phyloP scores from a whole-genome alignment of 2,329 filamentous ascomycete genomes.

The Fusarium beomiforme region DNA sequence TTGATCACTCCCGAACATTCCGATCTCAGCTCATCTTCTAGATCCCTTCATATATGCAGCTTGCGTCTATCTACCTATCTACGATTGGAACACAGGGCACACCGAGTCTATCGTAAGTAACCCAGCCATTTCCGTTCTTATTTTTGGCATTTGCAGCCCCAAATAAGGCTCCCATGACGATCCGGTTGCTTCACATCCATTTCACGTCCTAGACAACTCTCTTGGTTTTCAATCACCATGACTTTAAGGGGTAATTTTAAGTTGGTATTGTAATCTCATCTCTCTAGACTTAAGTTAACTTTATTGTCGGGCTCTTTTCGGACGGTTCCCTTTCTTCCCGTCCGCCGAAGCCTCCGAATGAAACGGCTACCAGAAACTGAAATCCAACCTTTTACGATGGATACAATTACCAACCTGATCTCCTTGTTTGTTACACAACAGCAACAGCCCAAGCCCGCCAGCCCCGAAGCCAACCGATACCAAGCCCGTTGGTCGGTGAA shows the following conservation, averaged over 20 bases:
- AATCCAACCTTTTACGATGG: conserved; percentile 15
- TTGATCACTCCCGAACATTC: not conserved
- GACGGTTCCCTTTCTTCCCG: conserved; percentile 30
- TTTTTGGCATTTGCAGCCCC: conserved; percentile 25
- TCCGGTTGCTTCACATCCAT: conserved; percentile 13
- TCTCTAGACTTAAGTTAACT: not conserved
- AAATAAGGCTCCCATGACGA: conserved; percentile 26
- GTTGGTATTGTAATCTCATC: not conserved
- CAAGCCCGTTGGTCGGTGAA: not conserved
- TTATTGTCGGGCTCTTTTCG: conserved; percentile 35
- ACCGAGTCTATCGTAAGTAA: not conserved
- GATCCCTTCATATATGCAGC: not conserved
- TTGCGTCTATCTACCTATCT: not conserved
- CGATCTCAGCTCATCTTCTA: conserved; percentile 15
- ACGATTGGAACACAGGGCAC: not conserved
- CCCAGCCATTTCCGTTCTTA: conserved; percentile 1
- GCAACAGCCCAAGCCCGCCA: not conserved
- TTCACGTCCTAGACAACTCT: not conserved
- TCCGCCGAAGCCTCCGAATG: conserved; percentile 30
- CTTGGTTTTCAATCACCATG: not conserved
- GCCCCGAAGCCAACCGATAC: not conserved
- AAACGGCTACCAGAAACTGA: conserved; percentile 28
- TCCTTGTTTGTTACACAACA: conserved; percentile 24
- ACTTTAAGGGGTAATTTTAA: conserved; percentile 1
- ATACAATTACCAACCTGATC: conserved; percentile 19